Evolutionary conservation across 2,329 filamentous ascomycete genomes (phyloP).

Genomic region (Fusarium sp.): DNA sequence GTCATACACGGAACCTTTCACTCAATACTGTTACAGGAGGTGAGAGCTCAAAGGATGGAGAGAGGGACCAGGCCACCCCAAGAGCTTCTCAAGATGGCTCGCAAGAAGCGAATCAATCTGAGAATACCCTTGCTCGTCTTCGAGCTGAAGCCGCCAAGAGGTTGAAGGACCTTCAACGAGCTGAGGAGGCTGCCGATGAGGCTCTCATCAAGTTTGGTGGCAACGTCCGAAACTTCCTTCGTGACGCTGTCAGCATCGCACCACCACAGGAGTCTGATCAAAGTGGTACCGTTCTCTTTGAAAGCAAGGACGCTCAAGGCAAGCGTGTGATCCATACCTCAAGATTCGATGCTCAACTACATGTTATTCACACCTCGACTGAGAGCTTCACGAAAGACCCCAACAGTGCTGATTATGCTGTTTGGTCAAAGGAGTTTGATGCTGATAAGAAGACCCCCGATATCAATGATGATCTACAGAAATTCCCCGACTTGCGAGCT

Average conservation of each 20-base stretch:
- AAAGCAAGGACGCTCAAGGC: slow-evolving; percentile 89
- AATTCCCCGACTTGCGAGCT: slow-evolving; percentile 83
- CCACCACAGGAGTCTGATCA: slow-evolving; percentile 71
- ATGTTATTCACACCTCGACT: slow-evolving; percentile 89
- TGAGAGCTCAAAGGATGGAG: slow-evolving; percentile 48
- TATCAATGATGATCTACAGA: slow-evolving; percentile 84
- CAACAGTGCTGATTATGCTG: slow-evolving; percentile 76
- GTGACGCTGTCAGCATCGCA: slow-evolving; percentile 89
- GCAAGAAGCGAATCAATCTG: slow-evolving; percentile 61
- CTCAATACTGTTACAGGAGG: slow-evolving; percentile 61
- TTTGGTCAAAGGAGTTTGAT: slow-evolving; percentile 80
- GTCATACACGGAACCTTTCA: slow-evolving; percentile 78
- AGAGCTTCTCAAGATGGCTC: slow-evolving; percentile 55
- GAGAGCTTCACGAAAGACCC: slow-evolving; percentile 89
- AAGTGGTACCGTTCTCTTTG: slow-evolving; percentile 80
- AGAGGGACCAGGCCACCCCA: slow-evolving; percentile 60
- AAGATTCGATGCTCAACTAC: slow-evolving; percentile 92
- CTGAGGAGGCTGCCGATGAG: slow-evolving; percentile 96
- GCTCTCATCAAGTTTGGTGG: slow-evolving; percentile 91
- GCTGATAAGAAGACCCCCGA: slow-evolving; percentile 85
- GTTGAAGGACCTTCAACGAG: slow-evolving; percentile 87
- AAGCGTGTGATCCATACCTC: slow-evolving; percentile 96
- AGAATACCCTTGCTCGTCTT: slow-evolving; percentile 80
- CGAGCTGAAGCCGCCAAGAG: slow-evolving; percentile 82
- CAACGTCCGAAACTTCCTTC: slow-evolving; percentile 89